Base-by-base conservation (phyloP, 225 moss, liverwort and hornwort genomes). In the Climacium dendroides region DNA sequence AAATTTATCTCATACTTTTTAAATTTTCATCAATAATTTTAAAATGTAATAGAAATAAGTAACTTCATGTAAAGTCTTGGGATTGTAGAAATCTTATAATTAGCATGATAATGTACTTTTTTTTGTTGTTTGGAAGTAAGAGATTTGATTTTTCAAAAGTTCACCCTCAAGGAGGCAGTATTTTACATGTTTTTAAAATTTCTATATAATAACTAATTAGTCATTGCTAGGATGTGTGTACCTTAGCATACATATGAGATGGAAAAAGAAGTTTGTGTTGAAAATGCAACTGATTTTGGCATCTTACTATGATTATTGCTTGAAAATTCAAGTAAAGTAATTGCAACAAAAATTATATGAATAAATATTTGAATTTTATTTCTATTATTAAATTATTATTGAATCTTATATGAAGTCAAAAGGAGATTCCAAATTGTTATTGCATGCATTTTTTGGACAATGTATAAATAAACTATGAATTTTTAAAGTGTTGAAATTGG, bases 331-430 rank as follows among this genome's bases (percentile, higher is more conserved):
- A 62, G 16, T 62, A 32, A 62, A 5, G 16, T 32, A 62, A 8
- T 1, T 32, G 7, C 6, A 66, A n/a, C n/a, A 11, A 19, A 19
- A 66, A 6, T n/a, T 0, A 6, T n/a, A 3, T n/a, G 1, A n/a
- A n/a, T 20, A 20, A 35, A 11, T 10, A 66, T 66, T 66, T n/a
- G 32, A 62, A 62, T 62, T 30, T 62, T 1, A 1, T 4, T 62
- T 2, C 5, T 1, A 62, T 62, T 32, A 16, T 62, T 62, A 32
- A 62, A 62, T 30, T 62, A 13, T 30, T 30, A 4, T 61, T 62
- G 15, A 7, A 62, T 62, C 62, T 62, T 62, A 9, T 34, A 64
- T 9, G 18, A 34, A 34, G 5, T 64, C 18, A 34, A 64, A 34
- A 64, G 5, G 7, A 6, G 9, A 64, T 64, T 64, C 9, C 18